A percentile compares a stretch with the other conserved stretches of the same genome.
Conservation (phyloP, 2,329 filamentous ascomycete genomes). For the Ophiocordyceps camponoti-saundersi region DNA sequence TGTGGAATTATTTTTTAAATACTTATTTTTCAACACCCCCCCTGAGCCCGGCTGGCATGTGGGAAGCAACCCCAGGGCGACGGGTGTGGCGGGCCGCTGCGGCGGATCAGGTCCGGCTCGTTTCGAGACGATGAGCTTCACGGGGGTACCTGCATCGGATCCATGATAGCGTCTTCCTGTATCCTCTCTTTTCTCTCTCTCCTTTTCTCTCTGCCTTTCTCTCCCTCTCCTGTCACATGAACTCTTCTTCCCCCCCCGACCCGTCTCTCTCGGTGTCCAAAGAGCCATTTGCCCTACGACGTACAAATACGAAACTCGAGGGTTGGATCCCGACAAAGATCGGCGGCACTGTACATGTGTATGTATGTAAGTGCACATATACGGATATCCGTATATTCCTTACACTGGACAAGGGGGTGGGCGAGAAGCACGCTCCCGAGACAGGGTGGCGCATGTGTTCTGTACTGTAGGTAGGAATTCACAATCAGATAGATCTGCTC, state of each 20-base stretch:
- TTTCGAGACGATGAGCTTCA: background rate
- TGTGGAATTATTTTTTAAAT: background rate
- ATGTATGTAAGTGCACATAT: no score
- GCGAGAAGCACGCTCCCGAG: background rate
- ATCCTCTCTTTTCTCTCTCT: no score
- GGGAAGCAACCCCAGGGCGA: background rate
- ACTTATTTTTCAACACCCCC: background rate
- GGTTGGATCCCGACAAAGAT: background rate
- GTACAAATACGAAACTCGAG: background rate
- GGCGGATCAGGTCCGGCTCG: background rate
- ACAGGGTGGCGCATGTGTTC: background rate
- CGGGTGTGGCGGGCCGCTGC: background rate
- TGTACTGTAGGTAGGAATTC: no score
- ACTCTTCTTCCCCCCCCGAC: no score
- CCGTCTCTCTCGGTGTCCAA: background rate
- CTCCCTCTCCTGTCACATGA: no score
- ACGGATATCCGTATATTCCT: no score
- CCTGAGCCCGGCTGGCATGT: background rate
- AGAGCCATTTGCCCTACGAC: background rate
- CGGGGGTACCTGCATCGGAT: background rate
- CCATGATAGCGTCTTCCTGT: background rate
- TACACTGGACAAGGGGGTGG: background rate
- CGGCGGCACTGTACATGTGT: no score
- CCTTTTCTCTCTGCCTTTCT: no score
- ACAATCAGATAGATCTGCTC: no score